These are phyloP conservation scores for Acephala macrosclerotiorum DNA, from an alignment of 2,329 filamentous ascomycete species.

Conservation along the genomic window DNA sequence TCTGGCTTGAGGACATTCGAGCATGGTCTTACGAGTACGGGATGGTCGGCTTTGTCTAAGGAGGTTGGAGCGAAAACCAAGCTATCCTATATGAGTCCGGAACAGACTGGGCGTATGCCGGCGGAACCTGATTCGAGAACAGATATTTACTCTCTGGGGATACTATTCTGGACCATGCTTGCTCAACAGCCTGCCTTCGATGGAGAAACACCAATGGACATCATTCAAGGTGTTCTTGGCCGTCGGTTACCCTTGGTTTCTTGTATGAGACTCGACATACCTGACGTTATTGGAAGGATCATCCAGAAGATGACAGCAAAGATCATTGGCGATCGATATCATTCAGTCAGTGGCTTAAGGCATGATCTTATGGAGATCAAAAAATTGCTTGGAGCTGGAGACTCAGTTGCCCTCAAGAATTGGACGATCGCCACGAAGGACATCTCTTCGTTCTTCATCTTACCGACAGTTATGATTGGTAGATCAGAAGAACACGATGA, in stretches of 20 bases:
- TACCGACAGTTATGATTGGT: constrained; percentile 84
- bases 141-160: constrained; percentile 91
- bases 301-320: constrained; percentile 94
- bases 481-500: constrained; percentile 74
- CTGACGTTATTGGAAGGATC: constrained; percentile 80
- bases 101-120: constrained; percentile 92
- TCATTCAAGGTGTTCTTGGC: constrained; percentile 87
- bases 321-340: constrained; percentile 85
- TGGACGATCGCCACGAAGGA: constrained; percentile 85
- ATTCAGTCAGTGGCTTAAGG: constrained; percentile 86
- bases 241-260: constrained; percentile 81
- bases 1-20: constrained; percentile 89
- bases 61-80: constrained; percentile 89
- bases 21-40: constrained; percentile 83
- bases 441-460: constrained; percentile 89
- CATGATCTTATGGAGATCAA: constrained; percentile 80
- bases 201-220: constrained; percentile 82
- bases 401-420: constrained; percentile 72
- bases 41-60: constrained; percentile 84
- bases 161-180: constrained; percentile 87
- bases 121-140: constrained; percentile 91
- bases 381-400: constrained; percentile 76
- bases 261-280: constrained; percentile 80
- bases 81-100: constrained; percentile 89
- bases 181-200: constrained; percentile 83